Base-by-base conservation (phyloP, 2,329 filamentous ascomycete genomes). In the Tolypocladium capitatum region DNA sequence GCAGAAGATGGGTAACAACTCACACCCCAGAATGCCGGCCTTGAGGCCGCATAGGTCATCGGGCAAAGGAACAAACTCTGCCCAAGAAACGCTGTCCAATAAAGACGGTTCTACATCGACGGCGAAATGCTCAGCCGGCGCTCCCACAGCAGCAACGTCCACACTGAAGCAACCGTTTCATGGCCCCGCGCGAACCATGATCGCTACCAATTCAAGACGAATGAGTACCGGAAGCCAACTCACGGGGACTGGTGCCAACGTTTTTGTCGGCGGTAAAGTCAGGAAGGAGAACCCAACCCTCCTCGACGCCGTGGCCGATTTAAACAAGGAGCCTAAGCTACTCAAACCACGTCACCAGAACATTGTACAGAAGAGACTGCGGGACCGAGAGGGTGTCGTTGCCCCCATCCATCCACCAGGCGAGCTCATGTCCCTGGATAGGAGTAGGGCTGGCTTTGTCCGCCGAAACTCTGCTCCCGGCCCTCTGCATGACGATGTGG, bases 241-340 rank as follows among this genome's bases (percentile, higher is more conserved):
- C 16, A 5, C 21, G 8, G 16, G 9, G 14, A 3, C 40, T 6
- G 51, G 48, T 28, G 47, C 47, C 30, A 78, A 76, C 49, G 66
- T 77, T 1, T 77, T 77, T 43, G 52, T 58, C 7, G 63, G 63
- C 10, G 73, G 74, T 2, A 72, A 63, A 48, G 58, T 53, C 27
- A 60, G 55, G 30, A 72, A 67, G 51, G 54, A 56, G 20, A 62
- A 68, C 14, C 40, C 48, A 2, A 65, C 53, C 13, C 57, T 77
- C 4, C 56, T 53, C 14, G 65, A 71, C 3, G 60, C 48, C 9
- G 68, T 71, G 49, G 56, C 56, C 14, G 69, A 78, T 56, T 54
- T 67, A 9, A 63, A 54, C 2, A 73, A 65, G 50, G 52, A 58
- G 1, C 64, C 67, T 0, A 72, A 66, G 42, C 49, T 68, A 10